Evolutionary conservation across 768 basidiomycete genomes (phyloP).

Genomic region (Hygrocybe punicea): DNA sequence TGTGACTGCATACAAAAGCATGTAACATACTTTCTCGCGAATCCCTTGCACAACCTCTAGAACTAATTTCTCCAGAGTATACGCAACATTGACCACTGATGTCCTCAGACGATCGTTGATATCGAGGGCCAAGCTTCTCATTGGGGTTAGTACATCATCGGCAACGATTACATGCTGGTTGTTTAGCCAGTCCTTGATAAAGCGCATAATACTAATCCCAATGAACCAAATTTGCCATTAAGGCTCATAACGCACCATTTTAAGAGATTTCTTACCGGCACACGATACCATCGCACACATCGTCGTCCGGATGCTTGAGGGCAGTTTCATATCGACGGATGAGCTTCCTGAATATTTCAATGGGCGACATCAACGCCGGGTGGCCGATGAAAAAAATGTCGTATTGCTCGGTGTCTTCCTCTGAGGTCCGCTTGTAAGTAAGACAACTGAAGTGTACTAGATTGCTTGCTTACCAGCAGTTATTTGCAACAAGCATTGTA

Average conservation of each 20-base stretch:
- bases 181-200: not conserved
- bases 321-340: not conserved
- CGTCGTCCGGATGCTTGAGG: not conserved
- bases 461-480: not conserved
- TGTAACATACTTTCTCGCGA: not conserved
- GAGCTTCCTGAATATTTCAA: not conserved
- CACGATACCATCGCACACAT: not conserved
- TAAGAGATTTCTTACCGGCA: not conserved
- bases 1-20: too few relatives aligned
- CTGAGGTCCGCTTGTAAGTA: not conserved
- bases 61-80: not conserved
- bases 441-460: not conserved
- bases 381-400: not conserved
- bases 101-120: not conserved
- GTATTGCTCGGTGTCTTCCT: not conserved
- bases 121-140: not conserved
- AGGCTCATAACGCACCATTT: not conserved
- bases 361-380: not conserved
- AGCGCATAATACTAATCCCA: not conserved
- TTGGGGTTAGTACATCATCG: not conserved
- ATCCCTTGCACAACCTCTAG: not conserved
- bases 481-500: not conserved
- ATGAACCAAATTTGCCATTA: not conserved
- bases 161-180: conserved; percentile 1
- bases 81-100: too few relatives aligned